Evolutionary conservation across 1,284 basidiomycete genomes (phyloP), one percentile per base, ranked within the genome.

Genomic region (Inonotus obliquus): DNA sequence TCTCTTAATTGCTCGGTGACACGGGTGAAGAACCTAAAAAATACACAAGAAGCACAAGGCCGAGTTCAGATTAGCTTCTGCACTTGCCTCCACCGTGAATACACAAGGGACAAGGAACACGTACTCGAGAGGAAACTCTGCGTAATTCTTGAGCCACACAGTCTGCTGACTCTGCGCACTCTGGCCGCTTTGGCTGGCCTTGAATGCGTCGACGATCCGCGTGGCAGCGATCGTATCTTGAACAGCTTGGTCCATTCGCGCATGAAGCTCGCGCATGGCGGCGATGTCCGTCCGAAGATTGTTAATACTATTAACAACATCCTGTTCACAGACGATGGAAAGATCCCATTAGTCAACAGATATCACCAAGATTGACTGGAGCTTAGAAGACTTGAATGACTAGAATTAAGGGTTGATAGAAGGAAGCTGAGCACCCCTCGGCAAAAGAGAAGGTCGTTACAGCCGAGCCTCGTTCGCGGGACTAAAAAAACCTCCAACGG

Each of bases 91-190:
- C 5, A 4, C 21, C 21, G 19, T 27, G 2, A 48, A 19, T 37
- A 49, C n/a, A 21, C 29, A 45, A 25, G 58, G 32, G 2, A 25
- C 21, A 57, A 51, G 23, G 41, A 23, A 41, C 45, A 48, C 85
- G 59, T 66, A 91, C 88, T 93, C 89, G 17, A 90, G 76, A n/a
- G 91, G 91, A 74, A 92, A 94, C n/a, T 75, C 78, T 1, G 89
- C 86, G 63, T 90, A 82, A 60, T 86, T 86, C 70, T 87, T 90
- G 57, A 91, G 74, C 71, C 88, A 84, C 38, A 79, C 79, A 21
- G 81, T 83, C 64, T 85, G 79, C 67, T 84, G 82, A 21, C 25
- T 39, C 17, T 57, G 55, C n/a, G 47, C 13, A 17, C 27, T 35
- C 19, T 59, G 60, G 11, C 51, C 57, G 23, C 56, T 63, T 61